Evolutionary conservation across 192 early-diverging fungal genomes (phyloP), one percentile per base, ranked within the genome.

Genomic region (Kickxella alabastrina): DNA sequence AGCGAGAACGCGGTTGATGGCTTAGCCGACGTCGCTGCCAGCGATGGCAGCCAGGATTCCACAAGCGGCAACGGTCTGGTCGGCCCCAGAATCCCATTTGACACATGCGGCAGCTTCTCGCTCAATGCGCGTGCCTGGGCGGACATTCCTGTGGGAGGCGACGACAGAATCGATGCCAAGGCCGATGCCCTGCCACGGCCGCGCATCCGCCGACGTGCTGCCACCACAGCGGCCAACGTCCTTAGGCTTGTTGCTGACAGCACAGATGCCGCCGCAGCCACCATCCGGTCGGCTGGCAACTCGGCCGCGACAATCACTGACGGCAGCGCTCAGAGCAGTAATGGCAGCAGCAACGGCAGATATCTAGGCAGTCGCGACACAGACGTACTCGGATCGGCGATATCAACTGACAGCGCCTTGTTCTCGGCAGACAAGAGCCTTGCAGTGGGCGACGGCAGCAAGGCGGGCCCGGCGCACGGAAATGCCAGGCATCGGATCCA

Each of bases 161-260:
- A 72, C 53, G 58, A 67, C 44, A 51, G 64, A 27, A 68, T 62
- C 18, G 62, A 78, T 44, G 65, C 65, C 40, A 68, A 78, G 57
- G 63, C 64, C 41, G 75, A 62, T 19, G 73, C 65, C 5, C 48
- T 68, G 46, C 73, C 65, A 13, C 51, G 25, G 13, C 53, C 54
- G n/a, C 59, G 60, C 27, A 15, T 48, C 15, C 61, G 61, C 31
- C 23, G 46, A 15, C 51, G 57, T 4, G 40, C 57, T 19, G 63
- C 54, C 36, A 48, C 46, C 24, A 54, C 55, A 1, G 62, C 62
- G 4, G 49, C 65, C 9, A 56, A 47, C 31, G 37, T 65, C 14
- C 54, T 75, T 38, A 27, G 34, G 26, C 56, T 58, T 3, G 62
- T 59, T 6, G 65, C 57, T 32, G 57, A 39, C 18, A 44, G 48